Percentiles rank a stretch among this genome's conserved stretches.
Evolutionary conservation across 257 asterid species (phyloP).

Genomic region (Solanum virginianum): DNA sequence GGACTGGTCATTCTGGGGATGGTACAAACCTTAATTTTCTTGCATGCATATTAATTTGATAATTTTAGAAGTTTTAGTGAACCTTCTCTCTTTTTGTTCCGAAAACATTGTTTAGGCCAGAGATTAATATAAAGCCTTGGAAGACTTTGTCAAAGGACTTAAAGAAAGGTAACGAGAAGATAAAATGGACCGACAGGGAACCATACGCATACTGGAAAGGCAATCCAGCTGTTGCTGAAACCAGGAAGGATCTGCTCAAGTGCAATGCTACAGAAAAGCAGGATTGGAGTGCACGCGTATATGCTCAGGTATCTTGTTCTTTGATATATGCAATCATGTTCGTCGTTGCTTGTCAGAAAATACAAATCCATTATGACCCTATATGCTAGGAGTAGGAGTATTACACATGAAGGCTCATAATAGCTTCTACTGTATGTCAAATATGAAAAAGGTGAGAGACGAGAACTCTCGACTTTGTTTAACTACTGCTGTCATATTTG

Average conservation of each 20-base stretch:
- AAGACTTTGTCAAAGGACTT: constrained; percentile 34
- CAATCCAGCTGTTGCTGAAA: constrained; percentile 36
- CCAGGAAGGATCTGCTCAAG: constrained; percentile 61
- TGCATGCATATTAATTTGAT: neutral
- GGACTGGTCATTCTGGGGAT: constrained; percentile 48
- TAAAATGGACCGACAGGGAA: constrained; percentile 60
- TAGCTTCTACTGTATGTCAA: neutral
- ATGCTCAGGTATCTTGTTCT: constrained; percentile 40
- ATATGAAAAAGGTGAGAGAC: neutral
- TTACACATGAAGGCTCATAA: neutral
- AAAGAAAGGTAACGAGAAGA: constrained; percentile 41
- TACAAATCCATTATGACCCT: neutral
- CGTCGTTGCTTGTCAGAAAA: neutral
- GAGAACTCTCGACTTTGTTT: neutral
- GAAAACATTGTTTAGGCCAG: constrained; percentile 35
- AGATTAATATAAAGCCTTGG: constrained; percentile 85
- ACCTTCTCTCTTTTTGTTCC: neutral
- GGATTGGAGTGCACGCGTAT: constrained; percentile 86
- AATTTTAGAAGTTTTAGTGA: neutral
- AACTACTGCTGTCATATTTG: neutral
- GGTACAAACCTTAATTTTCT: constrained; percentile 3
- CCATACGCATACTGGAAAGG: constrained; percentile 92
- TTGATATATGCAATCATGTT: neutral
- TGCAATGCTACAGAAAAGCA: constrained; percentile 59
- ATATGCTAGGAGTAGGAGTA: neutral